Conservation (phyloP, 768 basidiomycete species). For the Suillus plorans region DNA sequence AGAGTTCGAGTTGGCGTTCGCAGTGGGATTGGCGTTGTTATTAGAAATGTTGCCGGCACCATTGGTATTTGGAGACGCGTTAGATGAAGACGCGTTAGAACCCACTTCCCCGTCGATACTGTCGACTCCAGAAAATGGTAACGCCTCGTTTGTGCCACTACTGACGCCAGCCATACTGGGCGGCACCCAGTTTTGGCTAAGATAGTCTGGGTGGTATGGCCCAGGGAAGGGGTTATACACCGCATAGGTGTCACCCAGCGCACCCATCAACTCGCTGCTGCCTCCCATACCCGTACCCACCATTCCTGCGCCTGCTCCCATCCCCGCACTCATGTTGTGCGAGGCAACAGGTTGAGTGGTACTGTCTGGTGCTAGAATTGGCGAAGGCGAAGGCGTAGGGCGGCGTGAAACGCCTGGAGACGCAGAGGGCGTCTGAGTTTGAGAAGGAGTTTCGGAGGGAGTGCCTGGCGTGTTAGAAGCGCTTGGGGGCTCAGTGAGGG, state of each 20-base stretch:
- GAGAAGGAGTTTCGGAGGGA: conserved; percentile 65
- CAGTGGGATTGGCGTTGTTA: background rate
- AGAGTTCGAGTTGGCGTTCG: background rate
- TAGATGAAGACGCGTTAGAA: conserved; percentile 3
- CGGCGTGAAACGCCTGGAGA: conserved; percentile 75
- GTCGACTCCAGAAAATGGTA: conserved; percentile 54
- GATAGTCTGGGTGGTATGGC: conserved; percentile 73
- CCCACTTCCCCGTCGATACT: conserved; percentile 41
- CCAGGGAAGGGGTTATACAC: conserved; percentile 58
- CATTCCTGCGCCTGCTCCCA: conserved; percentile 7
- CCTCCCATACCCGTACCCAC: background rate
- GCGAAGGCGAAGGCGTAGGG: conserved; percentile 64
- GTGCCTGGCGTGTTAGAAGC: conserved; percentile 69
- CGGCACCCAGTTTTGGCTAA: conserved; percentile 49
- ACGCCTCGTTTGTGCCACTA: conserved; percentile 39
- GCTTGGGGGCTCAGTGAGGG: conserved; percentile 24
- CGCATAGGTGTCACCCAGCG: conserved; percentile 39
- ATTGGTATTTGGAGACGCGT: conserved; percentile 3
- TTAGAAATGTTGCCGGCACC: conserved; percentile 12
- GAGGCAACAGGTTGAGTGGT: conserved; percentile 51
- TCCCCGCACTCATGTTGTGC: conserved; percentile 18
- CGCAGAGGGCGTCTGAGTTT: conserved; percentile 56
- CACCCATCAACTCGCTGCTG: conserved; percentile 55
- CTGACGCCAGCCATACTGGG: conserved; percentile 12
- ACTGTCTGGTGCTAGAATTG: conserved; percentile 70